These are phyloP conservation scores for Xylaria sp. DNA, from an alignment of 2,329 filamentous ascomycete genomes.

Conservation along the genomic window DNA sequence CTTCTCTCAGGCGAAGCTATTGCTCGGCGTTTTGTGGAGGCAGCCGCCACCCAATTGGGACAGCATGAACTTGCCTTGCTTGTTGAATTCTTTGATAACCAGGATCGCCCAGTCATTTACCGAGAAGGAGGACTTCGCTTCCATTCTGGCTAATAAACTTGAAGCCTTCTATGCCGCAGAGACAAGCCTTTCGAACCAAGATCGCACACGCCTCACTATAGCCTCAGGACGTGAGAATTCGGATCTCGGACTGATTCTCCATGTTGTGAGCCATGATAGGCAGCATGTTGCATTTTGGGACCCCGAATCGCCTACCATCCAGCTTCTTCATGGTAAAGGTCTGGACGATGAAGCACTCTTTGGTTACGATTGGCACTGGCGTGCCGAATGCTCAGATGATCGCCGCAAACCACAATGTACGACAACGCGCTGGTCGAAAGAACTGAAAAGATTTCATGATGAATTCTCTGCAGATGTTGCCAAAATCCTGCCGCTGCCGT, in stretches of 20 bases:
- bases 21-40: constrained; percentile 2
- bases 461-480: neutral
- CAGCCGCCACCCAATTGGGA: neutral
- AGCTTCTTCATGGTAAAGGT: neutral
- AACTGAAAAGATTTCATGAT: neutral
- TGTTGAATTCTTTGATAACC: constrained; percentile 1
- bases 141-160: constrained; percentile 1
- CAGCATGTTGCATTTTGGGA: constrained; percentile 1
- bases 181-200: neutral
- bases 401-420: neutral
- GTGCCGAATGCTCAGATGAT: constrained; percentile 1
- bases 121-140: neutral
- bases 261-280: neutral
- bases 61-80: neutral
- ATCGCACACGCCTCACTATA: neutral
- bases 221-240: neutral
- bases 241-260: neutral
- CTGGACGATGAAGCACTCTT: neutral
- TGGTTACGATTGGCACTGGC: constrained; percentile 1
- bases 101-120: neutral
- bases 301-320: neutral
- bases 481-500: constrained; percentile 2
- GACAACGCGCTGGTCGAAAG: neutral
- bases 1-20: constrained; percentile 4
- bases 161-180: neutral